Base-by-base conservation (phyloP, 257 asterid species). In the Knoxia roxburghii region DNA sequence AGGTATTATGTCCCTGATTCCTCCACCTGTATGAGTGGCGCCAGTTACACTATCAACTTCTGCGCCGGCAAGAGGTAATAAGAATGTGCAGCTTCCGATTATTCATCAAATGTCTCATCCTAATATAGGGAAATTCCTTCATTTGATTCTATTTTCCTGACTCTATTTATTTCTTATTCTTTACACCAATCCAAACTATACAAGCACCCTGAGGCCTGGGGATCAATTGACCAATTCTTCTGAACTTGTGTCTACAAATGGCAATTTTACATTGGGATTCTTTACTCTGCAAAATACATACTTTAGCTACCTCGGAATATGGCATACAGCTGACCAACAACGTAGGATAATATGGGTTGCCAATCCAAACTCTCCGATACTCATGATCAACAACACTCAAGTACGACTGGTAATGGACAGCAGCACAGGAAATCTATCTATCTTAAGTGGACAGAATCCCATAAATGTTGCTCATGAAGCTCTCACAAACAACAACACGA, bases 31-130 rank as follows among this genome's bases (percentile, higher is more conserved):
- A 87, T 96, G 58, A 49, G 72, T 3, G 96, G 77, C 1, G 87
- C 89, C 71, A 79, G 78, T 75, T 91, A 87, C 67, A 49, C 75
- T 21, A 65, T 92, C 15, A 85, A 87, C 33, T 92, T 89, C 74
- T 92, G 98, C 66, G 96, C 95, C 0, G 83, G 70, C 80, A 83
- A 87, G 30, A 86, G 95, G 98, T 91, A 77, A 68, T n/a, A n/a
- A n/a, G n/a, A n/a, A n/a, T n/a, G n/a, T n/a, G n/a, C n/a, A n/a
- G n/a, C n/a, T n/a, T n/a, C n/a, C n/a, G n/a, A n/a, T n/a, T n/a
- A n/a, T n/a, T n/a, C n/a, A n/a, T n/a, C n/a, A n/a, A n/a, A n/a
- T n/a, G n/a, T n/a, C n/a, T n/a, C n/a, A n/a, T n/a, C n/a, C n/a
- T n/a, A n/a, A n/a, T n/a, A n/a, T n/a, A n/a, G n/a, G n/a, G n/a